phyloP scores from a whole-genome alignment of 495 filamentous ascomycete species.

The Pseudomonodictys pantanalensis region DNA sequence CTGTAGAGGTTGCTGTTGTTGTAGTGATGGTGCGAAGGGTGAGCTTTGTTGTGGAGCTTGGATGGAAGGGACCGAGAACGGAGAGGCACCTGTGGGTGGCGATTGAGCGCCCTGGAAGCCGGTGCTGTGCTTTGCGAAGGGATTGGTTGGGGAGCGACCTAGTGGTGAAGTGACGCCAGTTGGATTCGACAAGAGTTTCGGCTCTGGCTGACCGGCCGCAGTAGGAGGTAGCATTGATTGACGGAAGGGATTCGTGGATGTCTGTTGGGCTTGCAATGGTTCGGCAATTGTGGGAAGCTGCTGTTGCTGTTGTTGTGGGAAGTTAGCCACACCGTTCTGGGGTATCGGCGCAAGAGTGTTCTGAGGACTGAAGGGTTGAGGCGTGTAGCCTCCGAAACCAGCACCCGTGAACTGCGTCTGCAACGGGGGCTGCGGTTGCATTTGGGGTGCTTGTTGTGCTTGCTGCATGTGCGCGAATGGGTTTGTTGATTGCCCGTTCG shows the following conservation, averaged over 20 bases:
- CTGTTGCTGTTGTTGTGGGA: slow-evolving; percentile 47
- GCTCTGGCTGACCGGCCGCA: slow-evolving; percentile 4
- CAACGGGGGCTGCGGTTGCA: slow-evolving; percentile 42
- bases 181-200: slow-evolving; percentile 28
- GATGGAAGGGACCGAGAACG: slow-evolving; percentile 14
- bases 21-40: slow-evolving; percentile 19
- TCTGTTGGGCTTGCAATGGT: slow-evolving; percentile 33
- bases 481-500: slow-evolving; percentile 44
- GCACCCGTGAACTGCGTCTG: slow-evolving; percentile 69
- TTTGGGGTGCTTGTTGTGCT: slow-evolving; percentile 45
- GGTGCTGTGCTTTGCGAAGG: slow-evolving; percentile 33
- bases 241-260: slow-evolving; percentile 41
- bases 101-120: slow-evolving; percentile 28
- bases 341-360: slow-evolving; percentile 57
- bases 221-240: slow-evolving; percentile 35
- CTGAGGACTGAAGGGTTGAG: slow-evolving; percentile 38
- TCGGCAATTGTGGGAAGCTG: slow-evolving; percentile 24
- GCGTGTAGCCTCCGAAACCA: slow-evolving; percentile 81
- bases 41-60: slow-evolving; percentile 1
- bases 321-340: slow-evolving; percentile 56
- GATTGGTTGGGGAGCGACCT: slow-evolving; percentile 32
- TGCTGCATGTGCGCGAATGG: slow-evolving; percentile 53
- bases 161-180: slow-evolving; percentile 15
- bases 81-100: slow-evolving; percentile 18
- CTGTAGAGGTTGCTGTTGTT: slow-evolving; percentile 48